Base-by-base conservation (phyloP, 345 rosid genomes). In the Excoecaria agallocha region DNA sequence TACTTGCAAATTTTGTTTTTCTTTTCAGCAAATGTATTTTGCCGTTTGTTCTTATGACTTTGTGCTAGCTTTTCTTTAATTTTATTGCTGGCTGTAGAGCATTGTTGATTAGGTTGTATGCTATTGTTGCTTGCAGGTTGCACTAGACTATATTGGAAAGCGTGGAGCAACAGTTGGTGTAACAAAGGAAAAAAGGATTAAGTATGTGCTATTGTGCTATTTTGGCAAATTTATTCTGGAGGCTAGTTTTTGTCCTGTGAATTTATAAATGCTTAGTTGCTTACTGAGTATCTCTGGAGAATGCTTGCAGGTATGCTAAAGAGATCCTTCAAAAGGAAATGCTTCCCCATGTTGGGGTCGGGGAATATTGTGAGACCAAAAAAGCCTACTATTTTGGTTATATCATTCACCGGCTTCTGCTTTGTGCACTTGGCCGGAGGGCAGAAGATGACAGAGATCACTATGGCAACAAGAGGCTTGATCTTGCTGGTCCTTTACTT, bases 371-470 rank as follows among this genome's bases (percentile, higher is more conserved):
- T 25, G 99, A 95, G 89, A 91, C 98, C 17, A 91, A 89, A 85
- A 93, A 95, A 84, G 99, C 99, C 68, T 95, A 93, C 81, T 90
- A 90, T 81, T 95, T 95, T 78, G 98, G 30, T 30, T 30, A 90
- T 82, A 93, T 95, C 74, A 88, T 95, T 84, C 91, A 93, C 69
- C 97, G 98, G 62, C 89, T 95, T 68, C 90, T 95, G 75, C 85
- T 90, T 69, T 95, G 99, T 83, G 98, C 97, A 64, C 90, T 92
- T 81, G 94, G 93, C 75, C 93, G 94, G 78, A 86, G 96, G 83
- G 87, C 98, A 70, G 99, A 95, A 80, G 98, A 95, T 85, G 99
- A 95, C 69, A 88, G 99, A 72, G 99, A 95, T 85, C 99, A 95
- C 77, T 95, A 95, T 82, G 99, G 99, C 73, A 93, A 95, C 86